These are phyloP conservation scores for Letharia lupina DNA, from an alignment of 495 filamentous ascomycete genomes.

Conservation along the genomic window DNA sequence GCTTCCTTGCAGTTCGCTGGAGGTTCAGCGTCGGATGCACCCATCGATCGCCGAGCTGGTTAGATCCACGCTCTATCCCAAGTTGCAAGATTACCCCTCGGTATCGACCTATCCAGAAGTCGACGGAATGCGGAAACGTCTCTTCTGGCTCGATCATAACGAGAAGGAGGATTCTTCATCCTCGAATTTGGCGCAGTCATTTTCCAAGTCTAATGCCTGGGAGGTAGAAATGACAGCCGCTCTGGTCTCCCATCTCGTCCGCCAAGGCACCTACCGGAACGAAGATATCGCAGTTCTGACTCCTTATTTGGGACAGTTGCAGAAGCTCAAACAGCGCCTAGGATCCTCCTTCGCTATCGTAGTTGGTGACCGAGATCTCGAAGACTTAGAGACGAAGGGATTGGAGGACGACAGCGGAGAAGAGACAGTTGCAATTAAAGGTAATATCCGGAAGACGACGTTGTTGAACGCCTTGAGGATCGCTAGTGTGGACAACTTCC, in stretches of 20 bases:
- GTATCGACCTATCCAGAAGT: slow-evolving; percentile 52
- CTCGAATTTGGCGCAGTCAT: slow-evolving; percentile 19
- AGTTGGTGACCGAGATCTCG: slow-evolving; percentile 58
- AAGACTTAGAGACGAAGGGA: slow-evolving; percentile 48
- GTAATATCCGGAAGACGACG: slow-evolving; percentile 38
- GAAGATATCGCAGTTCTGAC: slow-evolving; percentile 74
- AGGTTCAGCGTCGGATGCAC: slow-evolving; percentile 71
- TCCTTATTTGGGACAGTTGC: slow-evolving; percentile 66
- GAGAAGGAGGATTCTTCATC: slow-evolving; percentile 43
- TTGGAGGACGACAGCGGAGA: slow-evolving; percentile 28
- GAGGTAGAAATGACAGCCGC: slow-evolving; percentile 60
- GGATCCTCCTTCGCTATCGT: slow-evolving; percentile 48
- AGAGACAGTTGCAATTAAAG: slow-evolving; percentile 15
- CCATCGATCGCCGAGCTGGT: slow-evolving; percentile 56
- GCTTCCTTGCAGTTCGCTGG: slow-evolving; percentile 49
- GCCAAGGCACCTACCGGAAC: slow-evolving; percentile 54
- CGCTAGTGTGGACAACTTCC: slow-evolving; percentile 78
- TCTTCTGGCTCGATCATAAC: slow-evolving; percentile 71
- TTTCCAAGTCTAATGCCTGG: slow-evolving; percentile 56
- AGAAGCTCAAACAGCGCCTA: slow-evolving; percentile 48
- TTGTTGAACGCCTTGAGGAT: slow-evolving; percentile 55
- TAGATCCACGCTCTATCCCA: slow-evolving; percentile 55
- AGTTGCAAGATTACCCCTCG: slow-evolving; percentile 47
- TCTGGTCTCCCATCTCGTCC: slow-evolving; percentile 64
- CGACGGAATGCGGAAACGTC: slow-evolving; percentile 51